These are phyloP conservation scores for Scortechinia acanthostroma DNA, from an alignment of 2,329 filamentous ascomycete genomes.

Conservation along the genomic window DNA sequence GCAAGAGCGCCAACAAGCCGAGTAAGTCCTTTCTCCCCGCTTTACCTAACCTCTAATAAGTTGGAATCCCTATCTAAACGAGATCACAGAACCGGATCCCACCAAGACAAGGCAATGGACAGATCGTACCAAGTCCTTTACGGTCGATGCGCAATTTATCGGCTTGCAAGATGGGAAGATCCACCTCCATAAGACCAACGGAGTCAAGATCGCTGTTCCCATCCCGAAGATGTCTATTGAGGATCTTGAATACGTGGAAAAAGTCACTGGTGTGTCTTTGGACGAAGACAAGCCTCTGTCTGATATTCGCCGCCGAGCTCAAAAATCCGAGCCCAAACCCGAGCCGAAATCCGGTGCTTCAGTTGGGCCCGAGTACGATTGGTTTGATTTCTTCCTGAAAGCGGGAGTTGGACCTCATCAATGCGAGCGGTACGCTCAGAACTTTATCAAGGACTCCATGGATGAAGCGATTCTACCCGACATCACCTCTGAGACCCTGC, in stretches of 20 bases:
- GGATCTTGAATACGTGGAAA: constrained; percentile 92
- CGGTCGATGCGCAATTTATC: constrained; percentile 92
- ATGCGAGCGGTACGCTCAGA: constrained; percentile 87
- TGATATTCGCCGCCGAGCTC: neutral
- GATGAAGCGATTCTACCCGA: constrained; percentile 87
- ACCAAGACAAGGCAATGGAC: constrained; percentile 86
- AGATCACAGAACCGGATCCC: constrained; percentile 66
- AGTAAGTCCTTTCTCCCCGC: constrained; percentile 45
- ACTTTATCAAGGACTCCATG: constrained; percentile 88
- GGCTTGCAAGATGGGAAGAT: constrained; percentile 93
- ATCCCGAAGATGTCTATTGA: constrained; percentile 91
- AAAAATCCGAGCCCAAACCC: constrained; percentile 47
- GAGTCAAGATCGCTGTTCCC: constrained; percentile 95
- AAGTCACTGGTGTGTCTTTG: constrained; percentile 75
- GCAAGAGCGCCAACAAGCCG: constrained; percentile 56
- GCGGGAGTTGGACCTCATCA: constrained; percentile 88
- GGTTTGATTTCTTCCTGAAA: constrained; percentile 96
- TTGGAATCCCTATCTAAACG: constrained; percentile 7
- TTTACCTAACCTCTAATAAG: too few species aligned
- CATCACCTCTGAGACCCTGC: constrained; percentile 74
- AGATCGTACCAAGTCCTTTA: constrained; percentile 90
- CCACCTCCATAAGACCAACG: constrained; percentile 94
- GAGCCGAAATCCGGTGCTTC: constrained; percentile 52
- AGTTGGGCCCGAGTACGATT: constrained; percentile 75
- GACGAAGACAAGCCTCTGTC: constrained; percentile 2